Base-by-base conservation (phyloP, 345 rosid genomes). In the Hevea brasiliensis region DNA sequence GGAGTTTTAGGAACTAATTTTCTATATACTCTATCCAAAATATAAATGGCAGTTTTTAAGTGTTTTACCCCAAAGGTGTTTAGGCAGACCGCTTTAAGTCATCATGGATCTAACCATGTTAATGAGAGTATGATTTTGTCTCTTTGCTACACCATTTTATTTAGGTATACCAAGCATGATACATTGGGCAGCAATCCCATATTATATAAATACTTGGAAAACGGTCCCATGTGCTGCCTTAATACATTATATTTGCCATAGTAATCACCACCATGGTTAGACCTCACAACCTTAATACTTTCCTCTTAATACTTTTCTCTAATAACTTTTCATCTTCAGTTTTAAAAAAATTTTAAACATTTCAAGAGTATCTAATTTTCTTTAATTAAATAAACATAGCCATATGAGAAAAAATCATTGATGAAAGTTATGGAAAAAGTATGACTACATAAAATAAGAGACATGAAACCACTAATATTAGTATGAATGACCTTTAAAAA, bases 111-210 rank as follows among this genome's bases (percentile, higher is more conserved):
- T 67, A 8, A 29, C 14, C 57, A 67, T 45, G 24, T 67, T 26
- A 4, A 8, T 67, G 1, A 67, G 15, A 15, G 57, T 67, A 32
- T 24, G 23, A 15, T n/a, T 50, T 48, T 10, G 20, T 17, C 21
- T n/a, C n/a, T 14, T 48, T 67, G 18, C 54, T 0, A 44, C 69
- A 65, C 69, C 69, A 65, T 65, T 65, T 65, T 65, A 53, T 20
- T 65, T 18, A 65, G 14, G 35, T n/a, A 9, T 65, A n/a, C 35
- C 51, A 65, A 7, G 45, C 0, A 62, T 62, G 24, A n/a, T 62
- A 41, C 32, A 37, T 21, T 37, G 7, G 27, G 48, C 23, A 62
- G 32, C 14, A 13, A 62, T 62, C 27, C 45, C 47, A 62, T 3
- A 62, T 15, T 62, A 13, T 65, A 53, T 26, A 21, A 65, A 27